Evolutionary conservation across 371 early-diverging fungal genomes (phyloP).

Genomic region (Chytridiales sp.): DNA sequence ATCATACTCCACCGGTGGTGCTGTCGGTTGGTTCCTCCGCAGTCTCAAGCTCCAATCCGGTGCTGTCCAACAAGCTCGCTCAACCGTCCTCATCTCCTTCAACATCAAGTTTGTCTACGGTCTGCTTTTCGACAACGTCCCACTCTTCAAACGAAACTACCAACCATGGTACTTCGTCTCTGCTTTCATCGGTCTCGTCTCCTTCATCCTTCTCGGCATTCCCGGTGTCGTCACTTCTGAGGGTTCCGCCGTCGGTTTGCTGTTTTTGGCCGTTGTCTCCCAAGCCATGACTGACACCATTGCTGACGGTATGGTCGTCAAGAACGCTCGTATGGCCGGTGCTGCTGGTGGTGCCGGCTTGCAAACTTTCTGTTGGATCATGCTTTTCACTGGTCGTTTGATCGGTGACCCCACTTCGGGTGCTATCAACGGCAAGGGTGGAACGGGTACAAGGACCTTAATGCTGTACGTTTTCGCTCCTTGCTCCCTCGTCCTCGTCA

Average conservation of each 20-base stretch:
- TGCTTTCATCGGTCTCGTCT: conserved; percentile 11
- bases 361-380: conserved; percentile 34
- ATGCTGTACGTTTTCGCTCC: conserved; percentile 21
- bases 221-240: background rate
- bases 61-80: conserved; percentile 15
- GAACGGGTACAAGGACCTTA: conserved; percentile 13
- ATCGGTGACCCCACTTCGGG: conserved; percentile 28
- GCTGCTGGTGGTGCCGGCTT: conserved; percentile 28
- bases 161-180: conserved; percentile 23
- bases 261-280: conserved; percentile 24
- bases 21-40: conserved; percentile 29
- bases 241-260: conserved; percentile 16
- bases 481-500: conserved; percentile 8
- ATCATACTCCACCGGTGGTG: conserved; percentile 29
- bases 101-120: conserved; percentile 37
- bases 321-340: conserved; percentile 21
- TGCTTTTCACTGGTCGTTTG: conserved; percentile 15
- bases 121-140: conserved; percentile 33
- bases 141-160: conserved; percentile 27
- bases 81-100: conserved; percentile 30
- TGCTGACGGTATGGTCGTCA: conserved; percentile 35
- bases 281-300: conserved; percentile 33
- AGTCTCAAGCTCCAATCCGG: background rate
- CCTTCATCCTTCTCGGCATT: conserved; percentile 17
- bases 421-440: conserved; percentile 21